Evolutionary conservation across 2,329 filamentous ascomycete species (phyloP), one percentile per base, ranked within the genome.

Genomic region (Trichophyton verrucosum): DNA sequence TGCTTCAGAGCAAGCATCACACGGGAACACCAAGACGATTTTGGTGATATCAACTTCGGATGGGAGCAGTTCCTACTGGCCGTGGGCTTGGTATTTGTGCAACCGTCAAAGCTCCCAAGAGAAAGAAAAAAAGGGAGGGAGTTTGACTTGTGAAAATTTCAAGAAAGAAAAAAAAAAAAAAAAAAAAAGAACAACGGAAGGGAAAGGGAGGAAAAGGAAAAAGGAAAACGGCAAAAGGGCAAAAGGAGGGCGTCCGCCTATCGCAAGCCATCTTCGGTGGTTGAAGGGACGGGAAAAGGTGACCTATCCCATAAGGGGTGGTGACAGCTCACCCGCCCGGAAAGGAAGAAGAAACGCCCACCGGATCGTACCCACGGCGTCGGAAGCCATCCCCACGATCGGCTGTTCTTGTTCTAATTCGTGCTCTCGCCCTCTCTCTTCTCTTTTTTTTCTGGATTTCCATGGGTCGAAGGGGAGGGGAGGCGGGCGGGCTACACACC

Each of bases 301-400:
- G 49, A 55, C 49, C 49, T 55, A 55, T 55, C 49, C 49, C 49
- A 55, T 55, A 33, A 13, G 49, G 15, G 49, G 27, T 20, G 49
- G 49, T 55, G 49, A 55, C 49, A 55, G 49, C 49, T 55, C 49
- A 55, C 49, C 49, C 24, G n/a, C 24, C 49, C 13, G 49, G 30
- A 55, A 33, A 55, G 33, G 27, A 27, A 36, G 24, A 47, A 30
- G 49, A n/a, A 55, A 33, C 17, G 24, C 49, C 24, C 49, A 55
- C 49, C 49, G 27, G 49, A 55, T 55, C 49, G 49, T 17, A 55
- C 49, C 49, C 49, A 36, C 49, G 49, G 49, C 30, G 49, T 36
- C 49, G 49, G 49, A 36, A 55, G 27, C 24, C 20, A 24, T 36
- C 49, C 49, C 49, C 49, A 55, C 49, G 49, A 55, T 55, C 49